Evolutionary conservation across 495 filamentous ascomycete species (phyloP), one percentile per base, ranked within the genome.

Genomic region (Glarea lozoyensis): DNA sequence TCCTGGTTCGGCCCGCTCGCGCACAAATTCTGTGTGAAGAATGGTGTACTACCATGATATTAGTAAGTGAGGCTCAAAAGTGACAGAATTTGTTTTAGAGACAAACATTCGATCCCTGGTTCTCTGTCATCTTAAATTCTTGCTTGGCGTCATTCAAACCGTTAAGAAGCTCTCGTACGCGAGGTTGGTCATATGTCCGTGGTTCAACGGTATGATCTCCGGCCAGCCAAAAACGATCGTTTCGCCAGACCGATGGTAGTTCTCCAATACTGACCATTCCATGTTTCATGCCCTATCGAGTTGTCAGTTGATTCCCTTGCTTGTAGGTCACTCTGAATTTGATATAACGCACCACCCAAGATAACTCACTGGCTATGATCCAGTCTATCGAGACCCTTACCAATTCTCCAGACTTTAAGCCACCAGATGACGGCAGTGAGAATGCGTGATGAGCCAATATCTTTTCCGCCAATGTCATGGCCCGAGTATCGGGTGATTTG

Each of bases 141-240:
- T 56, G 40, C 40, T 60, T 56, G 1, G 63, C 63, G 10, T 50
- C 44, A 32, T 69, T 61, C 21, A 53, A 56, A 10, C 43, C 37
- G 7, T 63, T 54, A 34, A 72, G 58, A 22, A 72, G 45, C 1
- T 33, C 50, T 50, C 58, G 53, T 7, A 63, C 52, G 16, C 57
- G 48, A 2, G 68, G 66, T 1, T 42, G 35, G 4, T 61, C 24
- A 12, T 61, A 61, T 1, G 60, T 43, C 0, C 65, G 54, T 0
- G 67, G 68, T 36, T 72, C 63, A 12, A 72, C 65, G 10, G 64
- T 53, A 51, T 72, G 67, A 42, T 72, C 68, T 0, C 60, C 60
- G 2, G 61, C 65, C 4, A 72, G 57, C 68, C 67, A 72, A 42
- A 72, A 62, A 6, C 67, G 55, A 43, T 72, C 67, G 44, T 70